Percentiles rank a stretch among this genome's conserved stretches.
phyloP scores from a whole-genome alignment of 2,329 filamentous ascomycete species.

The Ophiostoma sp. region DNA sequence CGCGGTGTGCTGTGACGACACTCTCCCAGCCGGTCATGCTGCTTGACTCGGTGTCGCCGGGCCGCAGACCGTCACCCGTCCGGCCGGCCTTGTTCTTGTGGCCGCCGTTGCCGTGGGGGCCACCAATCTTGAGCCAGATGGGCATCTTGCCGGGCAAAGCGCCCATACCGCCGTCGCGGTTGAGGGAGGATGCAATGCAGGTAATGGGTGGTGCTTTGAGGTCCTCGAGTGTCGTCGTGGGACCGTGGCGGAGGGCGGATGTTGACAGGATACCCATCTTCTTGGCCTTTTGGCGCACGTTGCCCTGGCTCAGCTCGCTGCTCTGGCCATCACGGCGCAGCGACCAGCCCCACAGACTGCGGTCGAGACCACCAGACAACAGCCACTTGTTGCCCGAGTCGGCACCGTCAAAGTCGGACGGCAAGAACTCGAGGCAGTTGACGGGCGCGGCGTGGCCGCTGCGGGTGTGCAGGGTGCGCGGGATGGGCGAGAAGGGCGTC shows the following conservation, averaged over 20 bases:
- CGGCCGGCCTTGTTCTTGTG: constrained; percentile 50
- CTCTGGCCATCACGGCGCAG: constrained; percentile 92
- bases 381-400: constrained; percentile 92
- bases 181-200: constrained; percentile 85
- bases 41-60: constrained; percentile 66
- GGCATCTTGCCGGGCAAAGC: constrained; percentile 73
- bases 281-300: constrained; percentile 83
- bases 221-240: constrained; percentile 66
- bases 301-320: constrained; percentile 87
- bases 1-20: constrained; percentile 86
- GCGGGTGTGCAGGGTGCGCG: constrained; percentile 79
- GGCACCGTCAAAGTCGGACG: constrained; percentile 83
- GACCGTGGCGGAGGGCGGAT: constrained; percentile 57
- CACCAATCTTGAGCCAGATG: constrained; percentile 73
- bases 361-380: constrained; percentile 82
- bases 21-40: constrained; percentile 94
- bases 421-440: constrained; percentile 79
- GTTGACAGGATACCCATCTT: constrained; percentile 73
- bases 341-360: constrained; percentile 96
- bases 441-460: constrained; percentile 88
- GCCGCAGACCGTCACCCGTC: constrained; percentile 48
- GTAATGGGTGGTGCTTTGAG: constrained; percentile 92
- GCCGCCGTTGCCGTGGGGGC: not conserved
- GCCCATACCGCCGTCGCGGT: constrained; percentile 92
- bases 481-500: constrained; percentile 82